phyloP scores from a whole-genome alignment of 2,329 filamentous ascomycete species.

The Fusarium transvaalense region DNA sequence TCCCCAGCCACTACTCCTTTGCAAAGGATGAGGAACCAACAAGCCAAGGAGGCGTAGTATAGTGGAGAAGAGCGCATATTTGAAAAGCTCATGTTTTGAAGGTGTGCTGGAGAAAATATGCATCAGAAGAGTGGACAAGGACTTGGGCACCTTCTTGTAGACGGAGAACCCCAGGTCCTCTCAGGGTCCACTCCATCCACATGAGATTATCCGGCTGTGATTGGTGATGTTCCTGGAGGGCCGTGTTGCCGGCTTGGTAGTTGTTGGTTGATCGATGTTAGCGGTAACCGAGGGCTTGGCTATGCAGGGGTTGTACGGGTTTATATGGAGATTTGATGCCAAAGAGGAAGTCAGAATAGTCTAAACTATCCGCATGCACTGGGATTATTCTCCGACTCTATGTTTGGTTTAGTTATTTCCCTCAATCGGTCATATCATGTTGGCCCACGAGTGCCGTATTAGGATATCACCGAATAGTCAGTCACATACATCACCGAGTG shows the following conservation, averaged over 20 bases:
- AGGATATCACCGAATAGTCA: too few relatives aligned
- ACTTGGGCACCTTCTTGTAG: not conserved
- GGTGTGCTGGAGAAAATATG: not conserved
- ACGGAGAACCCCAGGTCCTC: not conserved
- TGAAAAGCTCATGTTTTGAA: not conserved
- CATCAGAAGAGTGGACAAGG: not conserved
- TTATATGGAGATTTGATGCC: not conserved
- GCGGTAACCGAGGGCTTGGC: not conserved
- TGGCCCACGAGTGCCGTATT: too few relatives aligned
- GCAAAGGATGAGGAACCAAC: not conserved
- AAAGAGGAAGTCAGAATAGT: not conserved
- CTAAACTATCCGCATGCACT: too few relatives aligned
- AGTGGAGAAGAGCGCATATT: not conserved
- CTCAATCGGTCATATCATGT: too few relatives aligned
- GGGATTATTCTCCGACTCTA: too few relatives aligned
- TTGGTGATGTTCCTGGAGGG: not conserved
- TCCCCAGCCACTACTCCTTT: not conserved
- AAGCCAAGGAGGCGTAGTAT: not conserved
- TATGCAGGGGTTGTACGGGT: not conserved
- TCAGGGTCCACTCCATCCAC: not conserved
- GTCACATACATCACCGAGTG: too few relatives aligned
- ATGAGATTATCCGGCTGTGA: not conserved
- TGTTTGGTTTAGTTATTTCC: too few relatives aligned
- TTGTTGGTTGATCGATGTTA: not conserved
- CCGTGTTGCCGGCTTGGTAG: slow-evolving; percentile 1